Percentiles rank a stretch among this genome's conserved stretches.
Evolutionary conservation across 352 stramenopile genomes (phyloP).

Genomic region (Halophytophthora polymorphica): DNA sequence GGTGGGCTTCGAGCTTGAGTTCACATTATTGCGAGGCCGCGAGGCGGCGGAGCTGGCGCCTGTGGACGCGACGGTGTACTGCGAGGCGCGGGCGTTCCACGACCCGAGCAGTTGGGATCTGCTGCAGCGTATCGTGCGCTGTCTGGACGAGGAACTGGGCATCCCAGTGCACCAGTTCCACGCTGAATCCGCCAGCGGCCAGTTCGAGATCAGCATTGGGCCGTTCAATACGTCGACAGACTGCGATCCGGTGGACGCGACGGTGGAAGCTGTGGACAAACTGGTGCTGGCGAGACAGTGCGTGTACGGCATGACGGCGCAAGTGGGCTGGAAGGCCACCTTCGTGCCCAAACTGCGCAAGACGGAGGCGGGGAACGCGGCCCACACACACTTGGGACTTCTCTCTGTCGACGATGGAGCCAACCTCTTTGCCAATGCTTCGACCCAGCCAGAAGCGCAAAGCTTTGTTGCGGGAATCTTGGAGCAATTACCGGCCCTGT

Average conservation of each 20-base stretch:
- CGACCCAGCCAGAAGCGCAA: background rate
- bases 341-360: constrained; percentile 5
- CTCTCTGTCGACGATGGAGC: background rate
- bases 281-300: constrained; percentile 6
- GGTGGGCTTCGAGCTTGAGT: constrained; percentile 33
- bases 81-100: constrained; percentile 25
- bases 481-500: background rate
- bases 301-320: background rate
- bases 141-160: constrained; percentile 14
- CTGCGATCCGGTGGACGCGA: background rate
- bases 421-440: constrained; percentile 1
- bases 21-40: constrained; percentile 15
- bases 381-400: constrained; percentile 3
- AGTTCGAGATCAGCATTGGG: constrained; percentile 31
- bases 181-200: constrained; percentile 22
- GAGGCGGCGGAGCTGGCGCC: background rate
- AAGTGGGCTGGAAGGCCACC: background rate
- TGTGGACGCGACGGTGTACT: constrained; percentile 25
- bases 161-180: constrained; percentile 34
- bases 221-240: background rate
- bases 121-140: constrained; percentile 22
- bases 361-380: background rate
- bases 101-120: constrained; percentile 13
- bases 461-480: background rate
- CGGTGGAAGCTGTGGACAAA: constrained; percentile 5